Percentiles rank a stretch among this genome's conserved stretches.
These are phyloP conservation scores for Priceomyces medius DNA, from an alignment of 805 yeast species.

Conservation along the genomic window DNA sequence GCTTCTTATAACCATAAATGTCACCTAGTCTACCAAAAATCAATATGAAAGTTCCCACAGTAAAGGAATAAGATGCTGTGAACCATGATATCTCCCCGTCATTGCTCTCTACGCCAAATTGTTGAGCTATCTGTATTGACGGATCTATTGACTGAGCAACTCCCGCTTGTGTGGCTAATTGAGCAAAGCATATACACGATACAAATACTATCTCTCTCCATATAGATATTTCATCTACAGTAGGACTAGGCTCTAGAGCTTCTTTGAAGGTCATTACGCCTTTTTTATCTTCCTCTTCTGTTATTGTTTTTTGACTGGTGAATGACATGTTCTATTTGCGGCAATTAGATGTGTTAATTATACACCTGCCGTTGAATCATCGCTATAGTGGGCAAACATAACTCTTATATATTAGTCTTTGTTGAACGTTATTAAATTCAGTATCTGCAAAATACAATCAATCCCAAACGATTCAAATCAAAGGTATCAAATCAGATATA, in stretches of 20 bases:
- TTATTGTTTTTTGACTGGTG: too few species aligned
- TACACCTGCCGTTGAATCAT: too few species aligned
- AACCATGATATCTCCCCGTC: slow-evolving; percentile 38
- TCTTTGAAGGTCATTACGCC: neutral
- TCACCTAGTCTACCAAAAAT: slow-evolving; percentile 36
- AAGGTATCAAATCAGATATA: too few species aligned
- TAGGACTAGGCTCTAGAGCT: slow-evolving; percentile 11
- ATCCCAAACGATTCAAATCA: too few species aligned
- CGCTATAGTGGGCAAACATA: too few species aligned
- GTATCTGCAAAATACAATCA: too few species aligned
- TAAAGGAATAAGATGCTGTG: slow-evolving; percentile 31
- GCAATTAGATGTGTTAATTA: too few species aligned
- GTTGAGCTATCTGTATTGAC: slow-evolving; percentile 16
- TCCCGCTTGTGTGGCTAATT: slow-evolving; percentile 30
- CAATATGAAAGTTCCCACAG: slow-evolving; percentile 37
- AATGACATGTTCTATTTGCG: too few species aligned
- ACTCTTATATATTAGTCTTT: too few species aligned
- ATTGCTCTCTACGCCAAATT: slow-evolving; percentile 22
- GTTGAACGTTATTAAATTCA: too few species aligned
- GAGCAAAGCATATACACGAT: slow-evolving; percentile 24
- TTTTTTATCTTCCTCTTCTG: neutral
- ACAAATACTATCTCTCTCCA: slow-evolving; percentile 23
- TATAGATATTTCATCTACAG: slow-evolving; percentile 22
- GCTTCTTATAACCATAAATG: slow-evolving; percentile 31
- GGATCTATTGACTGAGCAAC: slow-evolving; percentile 28